Base-by-base conservation (phyloP, 1,139 yeast genomes). In the Blastobotrys serpentis region DNA sequence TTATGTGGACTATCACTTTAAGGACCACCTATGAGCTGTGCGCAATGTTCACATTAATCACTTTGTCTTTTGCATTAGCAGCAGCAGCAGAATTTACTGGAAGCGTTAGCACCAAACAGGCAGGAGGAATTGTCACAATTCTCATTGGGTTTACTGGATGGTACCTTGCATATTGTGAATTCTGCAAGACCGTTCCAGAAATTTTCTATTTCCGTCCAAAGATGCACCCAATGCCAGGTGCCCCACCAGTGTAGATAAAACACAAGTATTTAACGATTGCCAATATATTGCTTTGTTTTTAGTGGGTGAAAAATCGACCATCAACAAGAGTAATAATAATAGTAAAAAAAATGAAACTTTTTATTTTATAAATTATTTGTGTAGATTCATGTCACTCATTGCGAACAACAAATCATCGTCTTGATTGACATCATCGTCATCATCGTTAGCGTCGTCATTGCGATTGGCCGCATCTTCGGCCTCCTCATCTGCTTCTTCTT, bases 1-100 rank as follows among this genome's bases (percentile, higher is more conserved):
- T 87, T 64, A 64, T 86, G 61, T 71, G 77, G 57, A 57, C 84
- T 46, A 72, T 84, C 66, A 86, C 95, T 2, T 67, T 86, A 66
- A 82, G 86, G 60, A 84, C 96, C n/a, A 87, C 96, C 1, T 74
- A 86, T 34, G 86, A 87, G 44, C 84, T 88, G 71, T 85, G 84
- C 67, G 57, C 73, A 26, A 70, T 87, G 44, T 86, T 87, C 67
- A 76, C 82, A 69, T 72, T 77, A 52, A 74, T 87, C 54, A 72
- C 77, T 13, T 57, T 85, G 37, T 83, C 95, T 1, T 87, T 85
- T 67, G 70, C 87, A 58, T 68, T 86, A 43, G 74, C 86, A 59
- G 74, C 86, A 0, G 74, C 84, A 55, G 79, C 84, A 19, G 81
- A 84, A 54, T 73, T 80, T 52, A 48, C 56, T 2, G 50, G 46